Evolutionary conservation across 257 asterid genomes (phyloP).

Genomic region (Solanum pinnatisectum): DNA sequence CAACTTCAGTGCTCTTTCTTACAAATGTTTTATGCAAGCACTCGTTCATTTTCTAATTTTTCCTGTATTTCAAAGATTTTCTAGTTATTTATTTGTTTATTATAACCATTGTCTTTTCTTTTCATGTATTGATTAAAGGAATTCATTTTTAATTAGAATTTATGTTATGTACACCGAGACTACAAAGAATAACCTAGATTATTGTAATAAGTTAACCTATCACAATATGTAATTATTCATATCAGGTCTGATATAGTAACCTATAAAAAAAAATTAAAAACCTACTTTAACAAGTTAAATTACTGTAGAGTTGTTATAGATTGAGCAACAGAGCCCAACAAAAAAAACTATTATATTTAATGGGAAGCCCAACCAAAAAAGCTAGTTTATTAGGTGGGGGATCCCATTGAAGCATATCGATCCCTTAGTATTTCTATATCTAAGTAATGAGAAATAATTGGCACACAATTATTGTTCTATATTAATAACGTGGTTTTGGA

Average conservation of each 20-base stretch:
- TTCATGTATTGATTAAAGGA: neutral
- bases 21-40: neutral
- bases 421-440: neutral
- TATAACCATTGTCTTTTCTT: neutral
- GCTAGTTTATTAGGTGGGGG: neutral
- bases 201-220: neutral
- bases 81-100: neutral
- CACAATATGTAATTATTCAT: neutral
- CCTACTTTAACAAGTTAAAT: neutral
- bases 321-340: neutral
- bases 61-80: neutral
- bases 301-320: neutral
- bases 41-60: neutral
- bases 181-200: no score
- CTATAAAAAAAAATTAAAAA: neutral
- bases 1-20: neutral
- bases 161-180: neutral
- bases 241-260: neutral
- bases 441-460: neutral
- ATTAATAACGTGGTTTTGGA: neutral
- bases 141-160: neutral
- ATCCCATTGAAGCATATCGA: neutral
- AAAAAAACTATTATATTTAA: neutral
- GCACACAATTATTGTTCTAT: neutral
- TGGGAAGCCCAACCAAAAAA: neutral